These are phyloP conservation scores for Panaeolus cyanescens DNA, from an alignment of 768 basidiomycete species.

Conservation along the genomic window DNA sequence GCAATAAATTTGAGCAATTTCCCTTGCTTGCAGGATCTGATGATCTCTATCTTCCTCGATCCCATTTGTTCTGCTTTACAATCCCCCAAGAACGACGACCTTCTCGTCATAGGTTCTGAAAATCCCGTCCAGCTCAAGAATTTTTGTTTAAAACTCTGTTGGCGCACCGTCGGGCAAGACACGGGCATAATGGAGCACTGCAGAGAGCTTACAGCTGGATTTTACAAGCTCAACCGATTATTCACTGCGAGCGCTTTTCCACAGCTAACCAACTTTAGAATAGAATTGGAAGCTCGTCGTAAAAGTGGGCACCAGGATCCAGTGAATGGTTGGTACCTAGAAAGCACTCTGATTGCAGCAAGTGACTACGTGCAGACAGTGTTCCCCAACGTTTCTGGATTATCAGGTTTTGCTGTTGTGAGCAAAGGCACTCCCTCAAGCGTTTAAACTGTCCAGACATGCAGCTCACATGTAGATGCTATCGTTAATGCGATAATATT, in stretches of 20 bases:
- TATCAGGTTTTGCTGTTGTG: not conserved
- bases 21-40: not conserved
- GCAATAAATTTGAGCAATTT: not conserved
- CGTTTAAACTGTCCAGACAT: too few relatives aligned
- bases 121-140: not conserved
- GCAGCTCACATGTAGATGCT: too few relatives aligned
- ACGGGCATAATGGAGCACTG: not conserved
- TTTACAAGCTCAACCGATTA: not conserved
- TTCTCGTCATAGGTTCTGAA: not conserved
- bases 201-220: not conserved
- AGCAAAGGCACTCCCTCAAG: too few relatives aligned
- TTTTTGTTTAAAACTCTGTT: not conserved
- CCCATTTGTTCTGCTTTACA: not conserved
- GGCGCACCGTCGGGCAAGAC: not conserved
- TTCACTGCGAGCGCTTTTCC: not conserved
- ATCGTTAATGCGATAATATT: too few relatives aligned
- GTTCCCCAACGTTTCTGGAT: not conserved
- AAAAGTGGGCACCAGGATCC: too few relatives aligned
- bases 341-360: not conserved
- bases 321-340: not conserved
- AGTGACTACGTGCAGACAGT: not conserved
- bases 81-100: not conserved
- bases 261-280: not conserved
- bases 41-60: not conserved
- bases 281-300: not conserved